These are phyloP conservation scores for Pterocarpus santalinus DNA, from an alignment of 306 rosid genomes.

Conservation along the genomic window DNA sequence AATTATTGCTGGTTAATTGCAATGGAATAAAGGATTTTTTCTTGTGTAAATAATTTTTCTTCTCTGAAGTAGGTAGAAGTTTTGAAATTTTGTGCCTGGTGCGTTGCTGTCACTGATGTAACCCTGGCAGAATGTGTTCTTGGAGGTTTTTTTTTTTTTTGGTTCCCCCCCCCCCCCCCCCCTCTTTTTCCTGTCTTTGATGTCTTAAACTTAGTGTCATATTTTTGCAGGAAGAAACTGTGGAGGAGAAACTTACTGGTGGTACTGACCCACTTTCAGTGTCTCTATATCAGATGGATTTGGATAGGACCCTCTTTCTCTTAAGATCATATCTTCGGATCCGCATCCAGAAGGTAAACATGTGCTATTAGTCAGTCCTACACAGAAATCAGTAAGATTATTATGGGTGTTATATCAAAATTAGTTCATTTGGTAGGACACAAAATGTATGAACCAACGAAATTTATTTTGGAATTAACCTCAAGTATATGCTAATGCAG, in stretches of 20 bases:
- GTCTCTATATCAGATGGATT: slow-evolving; percentile 96
- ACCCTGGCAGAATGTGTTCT: background rate
- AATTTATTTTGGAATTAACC: background rate
- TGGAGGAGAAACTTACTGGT: slow-evolving; percentile 66
- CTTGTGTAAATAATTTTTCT: background rate
- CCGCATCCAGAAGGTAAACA: slow-evolving; percentile 85
- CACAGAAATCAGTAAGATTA: background rate
- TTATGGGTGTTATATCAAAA: background rate
- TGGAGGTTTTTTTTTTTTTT: background rate
- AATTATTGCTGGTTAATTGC: background rate
- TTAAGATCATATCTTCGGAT: slow-evolving; percentile 85
- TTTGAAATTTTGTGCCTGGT: background rate
- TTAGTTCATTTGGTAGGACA: slow-evolving; percentile 5
- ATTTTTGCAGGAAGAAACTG: slow-evolving; percentile 78
- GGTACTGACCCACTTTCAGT: slow-evolving; percentile 74
- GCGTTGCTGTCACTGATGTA: background rate
- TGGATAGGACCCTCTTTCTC: slow-evolving; percentile 86
- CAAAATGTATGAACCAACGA: background rate
- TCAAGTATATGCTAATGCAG: background rate
- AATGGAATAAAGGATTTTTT: background rate
- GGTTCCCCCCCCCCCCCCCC: no score
- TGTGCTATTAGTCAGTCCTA: background rate
- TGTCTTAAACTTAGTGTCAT: slow-evolving; percentile 10
- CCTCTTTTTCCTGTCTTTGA: no score
- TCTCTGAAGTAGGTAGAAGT: background rate